Percentiles rank a stretch among this genome's conserved stretches.
Evolutionary conservation across 2,329 filamentous ascomycete genomes (phyloP).

Genomic region (Blumeria graminis): DNA sequence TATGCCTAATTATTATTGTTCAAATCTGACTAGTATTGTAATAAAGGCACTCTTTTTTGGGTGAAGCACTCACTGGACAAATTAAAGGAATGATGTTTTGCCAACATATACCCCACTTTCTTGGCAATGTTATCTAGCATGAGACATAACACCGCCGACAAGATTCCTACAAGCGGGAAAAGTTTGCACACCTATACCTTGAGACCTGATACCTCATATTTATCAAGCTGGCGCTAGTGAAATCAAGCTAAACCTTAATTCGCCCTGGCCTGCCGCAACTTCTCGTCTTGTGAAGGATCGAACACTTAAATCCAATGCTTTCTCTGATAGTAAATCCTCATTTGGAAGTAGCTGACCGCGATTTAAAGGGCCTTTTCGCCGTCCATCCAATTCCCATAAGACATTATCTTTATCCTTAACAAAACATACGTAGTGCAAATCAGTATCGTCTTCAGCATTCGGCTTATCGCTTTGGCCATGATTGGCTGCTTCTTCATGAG

Average conservation of each 20-base stretch:
- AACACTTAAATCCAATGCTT: slow-evolving; percentile 45
- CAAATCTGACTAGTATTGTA: no score
- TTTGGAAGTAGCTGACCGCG: slow-evolving; percentile 22
- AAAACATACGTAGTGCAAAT: slow-evolving; percentile 91
- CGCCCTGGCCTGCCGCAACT: slow-evolving; percentile 8
- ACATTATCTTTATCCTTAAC: slow-evolving; percentile 46
- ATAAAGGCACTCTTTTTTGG: no score
- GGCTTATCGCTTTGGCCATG: slow-evolving; percentile 55
- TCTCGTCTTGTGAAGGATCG: slow-evolving; percentile 17
- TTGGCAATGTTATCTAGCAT: no score
- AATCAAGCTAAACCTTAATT: slow-evolving; percentile 14
- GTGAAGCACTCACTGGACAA: no score
- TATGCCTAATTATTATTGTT: no score
- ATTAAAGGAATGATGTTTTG: no score
- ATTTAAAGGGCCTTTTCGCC: slow-evolving; percentile 33
- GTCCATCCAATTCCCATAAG: slow-evolving; percentile 49
- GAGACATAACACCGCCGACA: no score
- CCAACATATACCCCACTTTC: no score
- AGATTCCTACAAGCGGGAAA: no score
- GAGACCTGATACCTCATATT: no score
- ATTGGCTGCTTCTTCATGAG: slow-evolving; percentile 67
- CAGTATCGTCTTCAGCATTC: slow-evolving; percentile 48
- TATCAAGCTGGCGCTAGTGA: slow-evolving; percentile 8
- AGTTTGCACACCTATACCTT: no score
- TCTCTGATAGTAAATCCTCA: slow-evolving; percentile 54